Evolutionary conservation across 129 eudicot genomes (phyloP).

Genomic region (Rutidosis leptorrhynchoides): DNA sequence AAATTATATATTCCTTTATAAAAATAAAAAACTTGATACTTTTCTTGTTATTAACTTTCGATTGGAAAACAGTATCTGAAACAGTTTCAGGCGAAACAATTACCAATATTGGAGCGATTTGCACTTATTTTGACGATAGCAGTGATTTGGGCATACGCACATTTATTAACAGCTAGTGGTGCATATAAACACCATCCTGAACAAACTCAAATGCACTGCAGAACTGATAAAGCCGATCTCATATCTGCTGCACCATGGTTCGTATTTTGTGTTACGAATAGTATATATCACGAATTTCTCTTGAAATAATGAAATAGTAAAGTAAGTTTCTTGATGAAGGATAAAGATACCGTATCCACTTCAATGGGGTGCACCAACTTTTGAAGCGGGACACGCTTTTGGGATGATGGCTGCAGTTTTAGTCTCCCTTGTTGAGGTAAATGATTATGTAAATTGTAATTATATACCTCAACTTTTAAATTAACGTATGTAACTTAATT

Average conservation of each 20-base stretch:
- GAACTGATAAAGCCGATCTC: slow-evolving; percentile 89
- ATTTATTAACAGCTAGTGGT: slow-evolving; percentile 89
- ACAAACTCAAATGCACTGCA: slow-evolving; percentile 71
- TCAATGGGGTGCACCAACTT: slow-evolving; percentile 99
- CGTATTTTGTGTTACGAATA: slow-evolving; percentile 19
- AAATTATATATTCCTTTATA: not conserved
- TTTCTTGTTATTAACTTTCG: not conserved
- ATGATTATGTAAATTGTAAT: not conserved
- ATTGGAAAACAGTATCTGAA: slow-evolving; percentile 69
- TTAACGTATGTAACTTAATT: not conserved
- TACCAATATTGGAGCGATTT: slow-evolving; percentile 86
- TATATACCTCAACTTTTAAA: no score
- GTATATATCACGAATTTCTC: not conserved
- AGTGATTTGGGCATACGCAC: slow-evolving; percentile 98
- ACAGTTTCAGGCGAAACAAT: slow-evolving; percentile 69
- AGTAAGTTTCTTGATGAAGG: slow-evolving; percentile 39
- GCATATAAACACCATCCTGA: slow-evolving; percentile 94
- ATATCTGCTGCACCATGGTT: slow-evolving; percentile 96
- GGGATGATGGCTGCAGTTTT: slow-evolving; percentile 99
- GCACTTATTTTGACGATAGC: slow-evolving; percentile 73
- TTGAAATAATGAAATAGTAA: not conserved
- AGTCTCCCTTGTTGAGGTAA: slow-evolving; percentile 91
- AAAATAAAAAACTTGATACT: not conserved
- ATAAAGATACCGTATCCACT: slow-evolving; percentile 96
- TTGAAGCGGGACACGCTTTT: slow-evolving; percentile 92